Conservation (phyloP, 129 eudicot species). For the Artemisia annua region DNA sequence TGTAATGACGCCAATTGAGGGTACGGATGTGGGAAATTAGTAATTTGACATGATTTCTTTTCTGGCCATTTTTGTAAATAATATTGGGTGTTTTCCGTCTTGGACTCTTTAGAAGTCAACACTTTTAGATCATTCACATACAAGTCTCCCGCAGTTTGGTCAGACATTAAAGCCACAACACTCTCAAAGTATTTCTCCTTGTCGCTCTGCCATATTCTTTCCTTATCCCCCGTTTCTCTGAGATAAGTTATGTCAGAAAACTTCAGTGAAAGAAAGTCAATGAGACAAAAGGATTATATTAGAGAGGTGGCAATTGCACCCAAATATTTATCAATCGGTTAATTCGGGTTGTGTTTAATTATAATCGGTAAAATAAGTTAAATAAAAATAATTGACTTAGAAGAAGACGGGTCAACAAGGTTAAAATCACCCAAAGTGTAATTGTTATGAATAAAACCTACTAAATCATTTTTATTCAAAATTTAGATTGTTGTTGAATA, state of each 20-base stretch:
- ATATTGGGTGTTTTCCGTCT: constrained; percentile 93
- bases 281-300: too few species aligned
- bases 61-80: constrained; percentile 86
- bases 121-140: constrained; percentile 52
- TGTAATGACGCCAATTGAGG: constrained; percentile 85
- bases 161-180: constrained; percentile 89
- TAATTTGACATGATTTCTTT: constrained; percentile 62
- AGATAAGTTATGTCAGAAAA: constrained; percentile 31
- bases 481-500: too few species aligned
- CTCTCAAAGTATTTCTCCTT: constrained; percentile 87
- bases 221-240: constrained; percentile 85
- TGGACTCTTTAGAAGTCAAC: constrained; percentile 89
- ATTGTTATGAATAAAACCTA: too few species aligned
- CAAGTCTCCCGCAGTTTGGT: constrained; percentile 69
- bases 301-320: too few species aligned
- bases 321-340: too few species aligned
- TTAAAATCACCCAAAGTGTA: too few species aligned
- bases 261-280: background rate
- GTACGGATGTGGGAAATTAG: constrained; percentile 92
- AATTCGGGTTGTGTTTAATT: background rate
- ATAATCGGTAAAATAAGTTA: too few species aligned
- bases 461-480: background rate
- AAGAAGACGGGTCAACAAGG: too few species aligned
- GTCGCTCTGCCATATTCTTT: constrained; percentile 95
- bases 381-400: too few species aligned